These are phyloP conservation scores for Cordia subcordata DNA, from an alignment of 257 asterid species.

Conservation along the genomic window DNA sequence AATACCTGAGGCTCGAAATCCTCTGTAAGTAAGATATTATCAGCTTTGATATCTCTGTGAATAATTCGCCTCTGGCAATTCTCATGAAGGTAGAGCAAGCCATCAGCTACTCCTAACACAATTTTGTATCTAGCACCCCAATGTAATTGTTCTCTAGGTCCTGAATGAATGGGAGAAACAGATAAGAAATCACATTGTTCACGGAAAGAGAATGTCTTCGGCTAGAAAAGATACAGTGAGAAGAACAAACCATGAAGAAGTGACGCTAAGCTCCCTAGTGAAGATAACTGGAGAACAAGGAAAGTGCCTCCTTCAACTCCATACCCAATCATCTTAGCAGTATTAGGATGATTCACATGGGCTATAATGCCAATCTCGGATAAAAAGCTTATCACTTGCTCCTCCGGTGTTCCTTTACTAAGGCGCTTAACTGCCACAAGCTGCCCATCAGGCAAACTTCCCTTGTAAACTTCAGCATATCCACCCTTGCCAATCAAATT, in stretches of 20 bases:
- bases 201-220: background rate
- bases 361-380: conserved; percentile 71
- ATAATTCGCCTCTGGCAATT: conserved; percentile 54
- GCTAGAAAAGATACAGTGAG: conserved; percentile 3
- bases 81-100: conserved; percentile 59
- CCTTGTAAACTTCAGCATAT: conserved; percentile 64
- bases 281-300: conserved; percentile 54
- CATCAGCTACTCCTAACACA: conserved; percentile 60
- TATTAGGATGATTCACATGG: conserved; percentile 65
- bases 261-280: conserved; percentile 61
- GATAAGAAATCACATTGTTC: background rate
- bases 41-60: conserved; percentile 68
- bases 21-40: conserved; percentile 59
- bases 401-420: conserved; percentile 42
- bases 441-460: conserved; percentile 50
- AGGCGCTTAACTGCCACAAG: conserved; percentile 56
- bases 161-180: conserved; percentile 21
- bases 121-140: conserved; percentile 63
- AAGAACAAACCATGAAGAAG: conserved; percentile 47
- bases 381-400: conserved; percentile 37
- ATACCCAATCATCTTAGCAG: conserved; percentile 69
- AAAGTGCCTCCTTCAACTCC: conserved; percentile 69
- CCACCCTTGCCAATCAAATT: conserved; percentile 73
- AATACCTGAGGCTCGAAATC: conserved; percentile 60
- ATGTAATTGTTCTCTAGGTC: conserved; percentile 31